These are phyloP conservation scores for Cladobotryum mycophilum DNA, from an alignment of 2,329 filamentous ascomycete species.

Conservation along the genomic window DNA sequence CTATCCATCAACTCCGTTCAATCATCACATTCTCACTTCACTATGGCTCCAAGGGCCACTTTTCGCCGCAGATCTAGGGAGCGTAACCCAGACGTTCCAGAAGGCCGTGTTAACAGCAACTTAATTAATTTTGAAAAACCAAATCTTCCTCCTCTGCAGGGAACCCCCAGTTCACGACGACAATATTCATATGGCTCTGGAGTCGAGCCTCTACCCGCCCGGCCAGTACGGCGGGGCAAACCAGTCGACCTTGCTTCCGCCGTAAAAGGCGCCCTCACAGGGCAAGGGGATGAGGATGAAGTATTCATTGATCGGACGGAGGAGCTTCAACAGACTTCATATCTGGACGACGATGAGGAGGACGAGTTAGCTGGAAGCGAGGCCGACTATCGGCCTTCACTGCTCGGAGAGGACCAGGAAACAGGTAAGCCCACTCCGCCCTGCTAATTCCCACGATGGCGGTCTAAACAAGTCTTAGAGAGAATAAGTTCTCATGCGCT, in stretches of 20 bases:
- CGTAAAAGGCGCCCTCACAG: constrained; percentile 4
- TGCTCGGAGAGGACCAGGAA: neutral
- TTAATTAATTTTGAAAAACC: constrained; percentile 18
- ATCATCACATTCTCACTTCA: neutral
- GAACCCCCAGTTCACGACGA: constrained; percentile 30
- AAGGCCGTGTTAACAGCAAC: neutral
- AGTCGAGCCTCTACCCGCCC: constrained; percentile 26
- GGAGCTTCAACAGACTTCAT: neutral
- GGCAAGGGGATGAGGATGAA: constrained; percentile 1
- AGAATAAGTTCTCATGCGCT: neutral
- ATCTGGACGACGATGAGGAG: constrained; percentile 11
- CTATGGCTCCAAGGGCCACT: constrained; percentile 11
- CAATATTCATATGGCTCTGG: constrained; percentile 34
- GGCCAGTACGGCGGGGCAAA: constrained; percentile 7
- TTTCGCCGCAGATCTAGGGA: constrained; percentile 12
- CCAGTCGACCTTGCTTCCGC: constrained; percentile 3
- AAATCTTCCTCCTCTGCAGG: constrained; percentile 20
- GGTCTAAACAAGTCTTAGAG: neutral
- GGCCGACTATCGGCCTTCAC: neutral
- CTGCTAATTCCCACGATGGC: neutral
- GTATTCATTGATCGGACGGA: neutral
- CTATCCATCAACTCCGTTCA: neutral
- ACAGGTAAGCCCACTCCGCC: neutral
- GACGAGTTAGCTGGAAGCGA: constrained; percentile 16
- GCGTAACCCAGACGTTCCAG: constrained; percentile 9